Evolutionary conservation across 2,329 filamentous ascomycete genomes (phyloP).

Genomic region (Alternaria longipes): DNA sequence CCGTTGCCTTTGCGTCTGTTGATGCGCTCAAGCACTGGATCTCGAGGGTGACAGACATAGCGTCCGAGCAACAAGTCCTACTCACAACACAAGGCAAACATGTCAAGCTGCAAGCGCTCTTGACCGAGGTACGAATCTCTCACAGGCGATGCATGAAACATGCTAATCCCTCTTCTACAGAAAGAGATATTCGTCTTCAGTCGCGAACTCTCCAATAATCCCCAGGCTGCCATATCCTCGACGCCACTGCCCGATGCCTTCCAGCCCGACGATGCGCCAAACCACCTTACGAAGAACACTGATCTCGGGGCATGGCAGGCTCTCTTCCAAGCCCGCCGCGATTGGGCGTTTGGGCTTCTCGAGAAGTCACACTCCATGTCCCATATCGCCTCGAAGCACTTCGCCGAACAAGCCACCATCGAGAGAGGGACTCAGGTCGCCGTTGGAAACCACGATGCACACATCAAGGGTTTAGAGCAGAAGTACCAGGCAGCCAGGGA

Average conservation of each 20-base stretch:
- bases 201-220: slow-evolving; percentile 62
- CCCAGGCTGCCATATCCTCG: slow-evolving; percentile 61
- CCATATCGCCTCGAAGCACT: slow-evolving; percentile 68
- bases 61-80: slow-evolving; percentile 81
- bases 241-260: slow-evolving; percentile 66
- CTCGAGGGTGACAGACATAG: slow-evolving; percentile 75
- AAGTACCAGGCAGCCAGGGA: slow-evolving; percentile 75
- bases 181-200: slow-evolving; percentile 94
- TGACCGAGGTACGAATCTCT: slow-evolving; percentile 72
- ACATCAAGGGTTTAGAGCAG: slow-evolving; percentile 75
- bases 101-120: slow-evolving; percentile 80
- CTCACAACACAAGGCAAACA: slow-evolving; percentile 87
- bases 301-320: slow-evolving; percentile 88
- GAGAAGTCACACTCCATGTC: slow-evolving; percentile 75
- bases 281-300: slow-evolving; percentile 80
- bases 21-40: slow-evolving; percentile 89
- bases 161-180: slow-evolving; percentile 55
- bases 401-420: slow-evolving; percentile 78
- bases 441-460: slow-evolving; percentile 81
- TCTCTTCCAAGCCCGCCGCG: slow-evolving; percentile 80
- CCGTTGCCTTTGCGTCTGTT: slow-evolving; percentile 76
- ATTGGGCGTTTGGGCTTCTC: slow-evolving; percentile 78
- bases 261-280: slow-evolving; percentile 72
- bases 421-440: slow-evolving; percentile 83
- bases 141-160: not conserved